phyloP scores from a whole-genome alignment of 1,284 basidiomycete genomes.

The Gomphus bonarii region DNA sequence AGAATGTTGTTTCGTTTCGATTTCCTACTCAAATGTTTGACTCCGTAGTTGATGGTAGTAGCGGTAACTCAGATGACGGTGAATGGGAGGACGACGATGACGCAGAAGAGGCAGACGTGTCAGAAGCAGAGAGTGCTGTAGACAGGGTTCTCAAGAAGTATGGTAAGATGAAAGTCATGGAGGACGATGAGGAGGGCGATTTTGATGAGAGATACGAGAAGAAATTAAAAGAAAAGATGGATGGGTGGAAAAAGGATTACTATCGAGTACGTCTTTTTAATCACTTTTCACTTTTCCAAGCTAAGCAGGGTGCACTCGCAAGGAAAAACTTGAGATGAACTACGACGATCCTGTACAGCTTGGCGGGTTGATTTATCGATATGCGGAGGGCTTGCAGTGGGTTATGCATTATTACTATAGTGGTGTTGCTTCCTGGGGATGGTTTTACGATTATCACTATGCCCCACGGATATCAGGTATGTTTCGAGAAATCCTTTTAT shows the following conservation, averaged over 20 bases:
- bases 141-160: slow-evolving; percentile 85
- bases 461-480: slow-evolving; percentile 87
- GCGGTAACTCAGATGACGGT: slow-evolving; percentile 19
- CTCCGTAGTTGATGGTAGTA: slow-evolving; percentile 21
- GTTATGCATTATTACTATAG: slow-evolving; percentile 98
- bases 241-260: slow-evolving; percentile 85
- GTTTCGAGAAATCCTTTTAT: slow-evolving; percentile 15
- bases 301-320: background rate
- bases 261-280: slow-evolving; percentile 55
- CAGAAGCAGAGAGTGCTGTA: slow-evolving; percentile 44
- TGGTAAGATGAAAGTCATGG: slow-evolving; percentile 67
- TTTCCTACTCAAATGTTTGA: slow-evolving; percentile 43
- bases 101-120: slow-evolving; percentile 22
- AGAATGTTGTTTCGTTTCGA: slow-evolving; percentile 58
- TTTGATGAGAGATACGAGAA: slow-evolving; percentile 72
- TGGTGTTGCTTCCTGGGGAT: slow-evolving; percentile 94
- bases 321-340: slow-evolving; percentile 80
- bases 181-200: slow-evolving; percentile 58
- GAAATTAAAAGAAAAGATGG: slow-evolving; percentile 75
- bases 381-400: slow-evolving; percentile 96
- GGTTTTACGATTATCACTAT: slow-evolving; percentile 99
- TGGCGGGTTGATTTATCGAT: slow-evolving; percentile 63
- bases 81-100: slow-evolving; percentile 36
- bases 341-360: slow-evolving; percentile 61
- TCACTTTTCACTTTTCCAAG: background rate